phyloP scores from a whole-genome alignment of 2,329 filamentous ascomycete species.

The Remersonia thermophila region DNA sequence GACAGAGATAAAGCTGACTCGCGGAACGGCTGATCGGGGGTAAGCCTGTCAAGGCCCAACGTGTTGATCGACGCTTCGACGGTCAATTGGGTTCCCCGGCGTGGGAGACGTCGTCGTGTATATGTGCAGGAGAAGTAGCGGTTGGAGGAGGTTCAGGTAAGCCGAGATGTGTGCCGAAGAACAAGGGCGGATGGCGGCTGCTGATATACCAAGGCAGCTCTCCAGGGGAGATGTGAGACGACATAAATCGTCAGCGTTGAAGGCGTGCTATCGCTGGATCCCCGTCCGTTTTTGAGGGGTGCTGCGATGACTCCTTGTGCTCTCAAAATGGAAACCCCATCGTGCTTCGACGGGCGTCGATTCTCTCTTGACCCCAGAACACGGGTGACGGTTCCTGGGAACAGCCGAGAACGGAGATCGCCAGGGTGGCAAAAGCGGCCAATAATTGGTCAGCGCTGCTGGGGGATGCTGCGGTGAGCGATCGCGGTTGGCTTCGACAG shows the following conservation, averaged over 20 bases:
- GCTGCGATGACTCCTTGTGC: conserved; percentile 14
- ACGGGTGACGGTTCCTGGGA: conserved; percentile 8
- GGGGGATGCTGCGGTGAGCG: conserved; percentile 7
- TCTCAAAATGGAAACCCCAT: not conserved
- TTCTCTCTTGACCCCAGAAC: conserved; percentile 5
- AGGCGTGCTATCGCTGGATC: too few species aligned
- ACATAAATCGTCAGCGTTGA: not conserved
- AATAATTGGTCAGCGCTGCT: conserved; percentile 18
- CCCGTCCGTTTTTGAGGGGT: too few species aligned
- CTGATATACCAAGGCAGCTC: not conserved
- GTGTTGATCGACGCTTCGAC: too few species aligned
- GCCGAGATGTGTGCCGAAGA: not conserved
- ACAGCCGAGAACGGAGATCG: conserved; percentile 20
- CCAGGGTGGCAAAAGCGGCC: conserved; percentile 9
- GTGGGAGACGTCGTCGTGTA: too few species aligned
- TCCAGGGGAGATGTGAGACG: too few species aligned
- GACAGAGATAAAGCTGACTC: too few species aligned
- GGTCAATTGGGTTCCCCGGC: too few species aligned
- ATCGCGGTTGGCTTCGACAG: conserved; percentile 6
- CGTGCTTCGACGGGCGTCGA: not conserved
- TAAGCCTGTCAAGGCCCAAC: too few species aligned
- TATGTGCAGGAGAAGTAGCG: too few species aligned
- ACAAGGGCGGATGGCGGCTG: not conserved
- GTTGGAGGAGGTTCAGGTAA: too few species aligned
- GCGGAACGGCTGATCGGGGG: too few species aligned